Evolutionary conservation across 164 flowering plant species (phyloP).

Genomic region (Piper betle): DNA sequence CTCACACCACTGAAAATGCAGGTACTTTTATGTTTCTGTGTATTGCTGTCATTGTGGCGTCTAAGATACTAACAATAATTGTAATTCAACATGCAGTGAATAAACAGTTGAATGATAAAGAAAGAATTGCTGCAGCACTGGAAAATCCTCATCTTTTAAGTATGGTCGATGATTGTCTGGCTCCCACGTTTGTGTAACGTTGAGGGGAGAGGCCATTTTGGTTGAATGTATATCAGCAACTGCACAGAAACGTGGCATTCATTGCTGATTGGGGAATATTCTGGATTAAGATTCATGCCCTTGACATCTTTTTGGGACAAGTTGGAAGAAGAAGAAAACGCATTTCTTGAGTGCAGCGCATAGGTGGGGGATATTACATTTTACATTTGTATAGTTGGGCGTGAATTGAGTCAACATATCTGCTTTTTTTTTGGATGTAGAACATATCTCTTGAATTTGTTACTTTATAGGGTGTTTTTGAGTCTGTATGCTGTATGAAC

Average conservation of each 20-base stretch:
- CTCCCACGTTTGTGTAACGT: conserved; percentile 43
- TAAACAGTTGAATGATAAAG: conserved; percentile 88
- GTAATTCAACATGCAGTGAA: conserved; percentile 43
- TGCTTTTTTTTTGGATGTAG: no score
- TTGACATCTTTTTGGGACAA: no score
- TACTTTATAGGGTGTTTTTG: no score
- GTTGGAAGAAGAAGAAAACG: no score
- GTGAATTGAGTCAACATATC: no score
- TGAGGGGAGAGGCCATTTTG: not conserved
- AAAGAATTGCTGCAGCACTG: conserved; percentile 84
- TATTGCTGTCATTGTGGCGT: not conserved
- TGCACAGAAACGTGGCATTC: no score
- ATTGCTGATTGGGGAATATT: not conserved
- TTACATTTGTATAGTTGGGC: no score
- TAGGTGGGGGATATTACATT: no score
- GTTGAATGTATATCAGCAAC: not conserved
- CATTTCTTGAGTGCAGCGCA: no score
- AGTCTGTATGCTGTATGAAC: no score
- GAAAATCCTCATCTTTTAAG: conserved; percentile 69
- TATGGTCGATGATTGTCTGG: conserved; percentile 80
- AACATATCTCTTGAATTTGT: no score
- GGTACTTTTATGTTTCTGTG: conserved; percentile 21
- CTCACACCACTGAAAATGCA: conserved; percentile 81
- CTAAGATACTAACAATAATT: not conserved
- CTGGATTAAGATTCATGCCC: no score